Conservation (phyloP, 495 filamentous ascomycete species). For the Parathielavia appendiculata region DNA sequence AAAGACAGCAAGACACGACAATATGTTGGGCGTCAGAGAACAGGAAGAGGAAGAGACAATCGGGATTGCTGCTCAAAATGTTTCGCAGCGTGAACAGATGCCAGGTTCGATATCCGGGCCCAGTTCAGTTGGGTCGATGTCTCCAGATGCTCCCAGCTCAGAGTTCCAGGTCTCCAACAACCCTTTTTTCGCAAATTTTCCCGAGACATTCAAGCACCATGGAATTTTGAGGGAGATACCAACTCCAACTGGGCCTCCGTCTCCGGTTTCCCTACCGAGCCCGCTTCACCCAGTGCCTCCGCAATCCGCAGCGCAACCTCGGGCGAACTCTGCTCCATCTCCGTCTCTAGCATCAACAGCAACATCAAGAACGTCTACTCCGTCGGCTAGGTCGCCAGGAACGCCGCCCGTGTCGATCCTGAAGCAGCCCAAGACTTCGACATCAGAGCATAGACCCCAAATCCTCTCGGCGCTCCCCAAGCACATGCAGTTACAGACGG, state of each 20-base stretch:
- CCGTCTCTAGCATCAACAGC: background rate
- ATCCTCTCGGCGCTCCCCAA: constrained; percentile 30
- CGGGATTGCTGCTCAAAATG: background rate
- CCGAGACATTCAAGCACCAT: background rate
- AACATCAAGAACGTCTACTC: constrained; percentile 1
- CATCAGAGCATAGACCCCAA: constrained; percentile 11
- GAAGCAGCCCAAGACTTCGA: constrained; percentile 24
- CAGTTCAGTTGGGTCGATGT: background rate
- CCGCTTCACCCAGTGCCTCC: constrained; percentile 4
- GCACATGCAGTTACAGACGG: constrained; percentile 31
- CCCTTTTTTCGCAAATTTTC: constrained; percentile 14
- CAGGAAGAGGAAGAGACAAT: background rate
- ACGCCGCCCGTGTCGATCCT: constrained; percentile 28
- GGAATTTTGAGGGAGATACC: background rate
- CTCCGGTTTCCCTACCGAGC: constrained; percentile 9
- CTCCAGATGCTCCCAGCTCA: background rate
- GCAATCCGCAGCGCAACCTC: constrained; percentile 9
- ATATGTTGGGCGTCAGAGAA: background rate
- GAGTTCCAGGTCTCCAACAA: constrained; percentile 10
- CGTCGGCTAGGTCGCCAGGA: constrained; percentile 7
- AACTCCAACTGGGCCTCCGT: background rate
- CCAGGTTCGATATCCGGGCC: constrained; percentile 2
- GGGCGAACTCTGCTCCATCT: constrained; percentile 14
- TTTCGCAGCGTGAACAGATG: background rate
- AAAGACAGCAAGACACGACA: background rate